Evolutionary conservation across 2,329 filamentous ascomycete genomes (phyloP), one percentile per base, ranked within the genome.

Genomic region (Phialophora expanda): DNA sequence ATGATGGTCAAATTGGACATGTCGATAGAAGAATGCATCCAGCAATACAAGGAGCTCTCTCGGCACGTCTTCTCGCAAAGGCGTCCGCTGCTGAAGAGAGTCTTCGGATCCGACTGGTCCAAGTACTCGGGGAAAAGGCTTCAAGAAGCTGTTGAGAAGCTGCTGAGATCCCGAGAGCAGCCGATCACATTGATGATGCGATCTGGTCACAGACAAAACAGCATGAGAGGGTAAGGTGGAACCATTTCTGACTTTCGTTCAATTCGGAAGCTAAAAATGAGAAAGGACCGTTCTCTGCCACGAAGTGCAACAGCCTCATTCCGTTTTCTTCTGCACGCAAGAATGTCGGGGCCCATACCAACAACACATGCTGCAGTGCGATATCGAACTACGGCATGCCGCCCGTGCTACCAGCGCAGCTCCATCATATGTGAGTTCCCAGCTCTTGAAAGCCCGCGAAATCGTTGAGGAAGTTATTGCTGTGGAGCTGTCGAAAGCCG

Each of bases 1-100:
- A 80, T 84, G 76, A 76, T 84, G 4, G 81, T 81, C 1, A 77
- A 80, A 2, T 73, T 84, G 0, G 71, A 77, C 32, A 81, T 84
- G 79, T 76, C 75, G 28, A 76, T 82, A 8, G 66, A 75, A 26
- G 78, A 83, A 20, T 82, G 80, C 32, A 77, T 83, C 17, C 64
- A 73, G 2, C 77, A 74, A 1, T 84, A 84, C 64, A 70, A 77
- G 14, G 58, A 70, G 3, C 75, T 83, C 1, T 78, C 77, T 2
- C 32, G 53, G 46, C 38, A 60, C 3, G 67, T 71, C 24, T 71
- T 71, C 50, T 58, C 56, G 6, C 67, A 67, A 46, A 38, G 66
- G 28, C 66, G 66, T 38, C 57, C 64, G 20, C 14, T 67, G 11
- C 24, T 62, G n/a, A 57, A 58, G 57, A 58, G 63, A 61, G 46